These are phyloP conservation scores for Pilatotrama ljubarskyi DNA, from an alignment of 768 basidiomycete species.

Conservation along the genomic window DNA sequence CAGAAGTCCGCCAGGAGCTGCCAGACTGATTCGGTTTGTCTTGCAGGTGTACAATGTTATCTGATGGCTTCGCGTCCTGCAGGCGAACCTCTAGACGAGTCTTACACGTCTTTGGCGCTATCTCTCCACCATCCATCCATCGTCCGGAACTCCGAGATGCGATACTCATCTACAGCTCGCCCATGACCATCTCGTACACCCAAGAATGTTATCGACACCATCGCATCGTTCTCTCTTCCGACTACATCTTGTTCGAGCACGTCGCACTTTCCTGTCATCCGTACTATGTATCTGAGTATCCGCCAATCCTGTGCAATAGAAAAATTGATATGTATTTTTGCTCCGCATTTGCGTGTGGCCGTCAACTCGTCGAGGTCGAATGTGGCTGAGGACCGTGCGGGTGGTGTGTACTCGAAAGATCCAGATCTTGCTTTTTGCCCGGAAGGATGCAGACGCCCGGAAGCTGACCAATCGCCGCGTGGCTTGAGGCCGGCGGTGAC, in stretches of 20 bases:
- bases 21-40: constrained; percentile 12
- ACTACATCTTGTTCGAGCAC: constrained; percentile 9
- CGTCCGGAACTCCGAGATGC: constrained; percentile 14
- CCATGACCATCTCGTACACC: constrained; percentile 18
- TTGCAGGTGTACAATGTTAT: constrained; percentile 25
- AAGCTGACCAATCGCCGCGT: neutral
- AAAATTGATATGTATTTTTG: constrained; percentile 9
- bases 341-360: neutral
- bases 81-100: constrained; percentile 10
- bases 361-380: neutral
- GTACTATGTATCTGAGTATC: constrained; percentile 15
- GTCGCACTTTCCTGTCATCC: constrained; percentile 6
- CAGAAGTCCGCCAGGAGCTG: constrained; percentile 17
- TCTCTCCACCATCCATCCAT: constrained; percentile 19
- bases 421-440: constrained; percentile 6
- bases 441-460: neutral
- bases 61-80: constrained; percentile 24
- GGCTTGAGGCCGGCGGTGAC: constrained; percentile 15
- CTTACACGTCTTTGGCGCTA: constrained; percentile 18
- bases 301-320: constrained; percentile 16
- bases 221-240: constrained; percentile 15
- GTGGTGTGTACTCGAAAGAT: constrained; percentile 1
- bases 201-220: constrained; percentile 19
- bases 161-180: constrained; percentile 19
- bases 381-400: neutral